These are phyloP conservation scores for Phellinidium pouzarii DNA, from an alignment of 1,284 basidiomycete genomes.

Conservation along the genomic window DNA sequence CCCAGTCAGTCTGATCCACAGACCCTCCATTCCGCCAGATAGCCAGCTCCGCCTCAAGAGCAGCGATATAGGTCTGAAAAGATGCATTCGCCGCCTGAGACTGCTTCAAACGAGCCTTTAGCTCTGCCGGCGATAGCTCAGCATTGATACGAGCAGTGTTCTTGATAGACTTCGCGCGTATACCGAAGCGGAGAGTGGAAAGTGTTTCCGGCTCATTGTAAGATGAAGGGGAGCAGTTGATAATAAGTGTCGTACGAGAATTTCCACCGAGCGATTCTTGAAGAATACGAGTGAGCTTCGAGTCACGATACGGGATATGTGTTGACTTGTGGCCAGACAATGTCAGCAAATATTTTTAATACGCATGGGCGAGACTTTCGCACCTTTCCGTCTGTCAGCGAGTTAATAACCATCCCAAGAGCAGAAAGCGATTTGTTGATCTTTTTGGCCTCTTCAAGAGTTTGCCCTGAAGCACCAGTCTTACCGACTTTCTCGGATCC, in stretches of 20 bases:
- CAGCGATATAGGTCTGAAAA: slow-evolving; percentile 83
- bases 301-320: slow-evolving; percentile 98
- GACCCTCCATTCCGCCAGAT: slow-evolving; percentile 87
- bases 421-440: slow-evolving; percentile 99
- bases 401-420: slow-evolving; percentile 99
- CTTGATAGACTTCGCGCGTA: slow-evolving; percentile 99
- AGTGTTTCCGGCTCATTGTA: slow-evolving; percentile 98
- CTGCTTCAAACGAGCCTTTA: slow-evolving; percentile 89
- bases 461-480: slow-evolving; percentile 98
- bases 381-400: slow-evolving; percentile 93
- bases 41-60: slow-evolving; percentile 87
- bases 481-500: slow-evolving; percentile 99
- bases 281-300: slow-evolving; percentile 97
- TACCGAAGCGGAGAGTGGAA: slow-evolving; percentile 97
- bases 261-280: slow-evolving; percentile 99
- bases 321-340: slow-evolving; percentile 57
- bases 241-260: slow-evolving; percentile 96
- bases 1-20: slow-evolving; percentile 86
- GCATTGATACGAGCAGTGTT: slow-evolving; percentile 99
- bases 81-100: slow-evolving; percentile 81
- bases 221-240: slow-evolving; percentile 96
- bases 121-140: slow-evolving; percentile 93
- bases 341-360: slow-evolving; percentile 16
- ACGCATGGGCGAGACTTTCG: slow-evolving; percentile 24
- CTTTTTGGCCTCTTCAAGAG: slow-evolving; percentile 99